Conservation (phyloP, 106 monocot genomes). For the Allium fistulosum region DNA sequence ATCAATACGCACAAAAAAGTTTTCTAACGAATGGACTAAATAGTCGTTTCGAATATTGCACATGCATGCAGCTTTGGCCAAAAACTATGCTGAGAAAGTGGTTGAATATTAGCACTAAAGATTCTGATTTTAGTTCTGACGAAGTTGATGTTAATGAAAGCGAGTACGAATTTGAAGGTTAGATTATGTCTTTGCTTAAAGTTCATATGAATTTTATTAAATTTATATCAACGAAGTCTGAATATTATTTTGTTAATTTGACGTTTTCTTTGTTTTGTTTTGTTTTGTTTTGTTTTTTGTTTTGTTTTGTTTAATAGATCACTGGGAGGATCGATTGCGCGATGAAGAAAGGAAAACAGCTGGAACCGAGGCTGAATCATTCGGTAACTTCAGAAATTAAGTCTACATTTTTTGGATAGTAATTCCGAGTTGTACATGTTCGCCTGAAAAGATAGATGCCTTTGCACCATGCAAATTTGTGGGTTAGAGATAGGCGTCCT, state of each 20-base stretch:
- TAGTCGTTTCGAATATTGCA: not conserved
- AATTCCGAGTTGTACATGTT: no score
- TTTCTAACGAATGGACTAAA: no score
- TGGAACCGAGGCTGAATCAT: slow-evolving; percentile 21
- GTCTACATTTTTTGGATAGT: no score
- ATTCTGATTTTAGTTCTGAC: slow-evolving; percentile 85
- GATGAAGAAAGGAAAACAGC: slow-evolving; percentile 12
- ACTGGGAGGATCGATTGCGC: slow-evolving; percentile 6
- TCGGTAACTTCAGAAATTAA: slow-evolving; percentile 27
- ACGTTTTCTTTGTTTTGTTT: not conserved
- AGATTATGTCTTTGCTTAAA: not conserved
- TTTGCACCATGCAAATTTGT: no score
- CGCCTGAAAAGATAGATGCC: no score
- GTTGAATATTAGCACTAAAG: slow-evolving; percentile 76
- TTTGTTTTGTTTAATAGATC: slow-evolving; percentile 3
- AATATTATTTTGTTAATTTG: slow-evolving; percentile 1
- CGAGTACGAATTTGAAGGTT: slow-evolving; percentile 48
- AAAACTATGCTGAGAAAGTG: slow-evolving; percentile 80
- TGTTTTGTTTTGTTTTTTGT: slow-evolving; percentile 5
- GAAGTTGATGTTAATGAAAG: slow-evolving; percentile 57
- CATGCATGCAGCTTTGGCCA: slow-evolving; percentile 64
- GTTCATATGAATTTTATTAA: not conserved
- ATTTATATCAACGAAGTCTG: not conserved
- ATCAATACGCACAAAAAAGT: no score
- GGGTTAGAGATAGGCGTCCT: no score